A percentile compares a stretch with the other conserved stretches of the same genome.
phyloP scores from a whole-genome alignment of 1,284 basidiomycete genomes.

The Rhodotorula sp. region DNA sequence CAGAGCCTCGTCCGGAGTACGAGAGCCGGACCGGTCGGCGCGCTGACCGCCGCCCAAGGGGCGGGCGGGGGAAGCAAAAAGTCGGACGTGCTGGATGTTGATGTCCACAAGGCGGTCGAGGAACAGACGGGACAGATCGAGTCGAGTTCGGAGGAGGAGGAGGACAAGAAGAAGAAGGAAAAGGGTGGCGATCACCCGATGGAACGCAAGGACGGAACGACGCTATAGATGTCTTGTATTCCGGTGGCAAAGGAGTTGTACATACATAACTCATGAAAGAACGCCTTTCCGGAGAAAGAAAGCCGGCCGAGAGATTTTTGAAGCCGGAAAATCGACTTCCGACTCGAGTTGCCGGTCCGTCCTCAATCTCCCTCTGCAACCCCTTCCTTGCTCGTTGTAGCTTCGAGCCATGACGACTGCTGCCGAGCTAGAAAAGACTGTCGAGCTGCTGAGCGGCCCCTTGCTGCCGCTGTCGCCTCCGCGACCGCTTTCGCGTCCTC shows the following conservation, averaged over 20 bases:
- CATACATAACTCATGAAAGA: background rate
- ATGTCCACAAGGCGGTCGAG: background rate
- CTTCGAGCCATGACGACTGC: background rate
- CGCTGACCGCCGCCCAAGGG: background rate
- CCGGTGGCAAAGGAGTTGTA: too few species aligned
- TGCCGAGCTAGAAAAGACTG: constrained; percentile 9
- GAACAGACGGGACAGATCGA: background rate
- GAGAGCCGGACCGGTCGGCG: constrained; percentile 16
- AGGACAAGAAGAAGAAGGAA: background rate
- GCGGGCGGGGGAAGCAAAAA: background rate
- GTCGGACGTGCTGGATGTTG: background rate
- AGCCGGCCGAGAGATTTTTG: too few species aligned
- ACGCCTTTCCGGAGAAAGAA: too few species aligned
- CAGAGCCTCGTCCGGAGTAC: background rate
- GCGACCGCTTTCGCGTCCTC: constrained; percentile 10
- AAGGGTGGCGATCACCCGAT: constrained; percentile 10
- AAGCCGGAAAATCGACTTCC: too few species aligned
- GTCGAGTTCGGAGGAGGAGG: background rate
- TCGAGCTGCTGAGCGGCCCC: constrained; percentile 6
- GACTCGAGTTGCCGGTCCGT: too few species aligned
- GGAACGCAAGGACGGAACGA: constrained; percentile 22
- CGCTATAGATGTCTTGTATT: background rate
- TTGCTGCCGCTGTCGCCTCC: constrained; percentile 26
- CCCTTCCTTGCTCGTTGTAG: background rate
- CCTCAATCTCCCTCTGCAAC: background rate